These are phyloP conservation scores for Russula ochroleuca DNA, from an alignment of 768 basidiomycete genomes.

Conservation along the genomic window DNA sequence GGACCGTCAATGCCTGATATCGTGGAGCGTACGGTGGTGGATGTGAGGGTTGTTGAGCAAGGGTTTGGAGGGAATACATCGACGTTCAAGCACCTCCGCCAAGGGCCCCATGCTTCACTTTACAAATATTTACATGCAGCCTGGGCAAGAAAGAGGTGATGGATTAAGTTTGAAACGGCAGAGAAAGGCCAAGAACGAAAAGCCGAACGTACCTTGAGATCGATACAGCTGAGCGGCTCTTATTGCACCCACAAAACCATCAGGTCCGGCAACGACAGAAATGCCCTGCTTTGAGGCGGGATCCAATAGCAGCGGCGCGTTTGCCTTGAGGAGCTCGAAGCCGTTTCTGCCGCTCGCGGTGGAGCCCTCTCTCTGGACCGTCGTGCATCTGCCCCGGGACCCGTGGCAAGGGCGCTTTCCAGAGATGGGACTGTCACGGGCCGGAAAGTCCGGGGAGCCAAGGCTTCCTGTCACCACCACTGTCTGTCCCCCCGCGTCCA, in stretches of 20 bases:
- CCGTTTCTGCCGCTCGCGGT: no score
- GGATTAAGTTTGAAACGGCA: neutral
- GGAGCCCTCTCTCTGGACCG: no score
- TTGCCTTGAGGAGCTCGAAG: no score
- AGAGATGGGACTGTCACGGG: no score
- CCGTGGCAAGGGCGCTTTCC: no score
- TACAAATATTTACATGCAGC: slow-evolving; percentile 63
- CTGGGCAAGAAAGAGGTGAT: slow-evolving; percentile 38
- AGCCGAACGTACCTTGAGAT: slow-evolving; percentile 62
- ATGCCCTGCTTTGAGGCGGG: neutral
- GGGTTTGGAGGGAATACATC: slow-evolving; percentile 99
- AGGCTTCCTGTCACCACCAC: no score
- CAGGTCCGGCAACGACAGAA: slow-evolving; percentile 58
- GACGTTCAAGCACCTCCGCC: slow-evolving; percentile 99
- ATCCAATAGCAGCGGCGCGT: no score
- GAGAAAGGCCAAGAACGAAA: neutral
- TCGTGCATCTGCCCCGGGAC: no score
- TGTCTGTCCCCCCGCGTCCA: no score
- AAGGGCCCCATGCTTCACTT: slow-evolving; percentile 92
- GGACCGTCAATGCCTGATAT: slow-evolving; percentile 92
- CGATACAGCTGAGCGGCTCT: slow-evolving; percentile 95
- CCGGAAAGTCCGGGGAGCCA: no score
- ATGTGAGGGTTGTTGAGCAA: slow-evolving; percentile 99
- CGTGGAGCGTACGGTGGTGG: slow-evolving; percentile 91
- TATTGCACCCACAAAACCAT: slow-evolving; percentile 97